Evolutionary conservation across 1,139 yeast genomes (phyloP).

Genomic region (Saccharomyces hybrid): DNA sequence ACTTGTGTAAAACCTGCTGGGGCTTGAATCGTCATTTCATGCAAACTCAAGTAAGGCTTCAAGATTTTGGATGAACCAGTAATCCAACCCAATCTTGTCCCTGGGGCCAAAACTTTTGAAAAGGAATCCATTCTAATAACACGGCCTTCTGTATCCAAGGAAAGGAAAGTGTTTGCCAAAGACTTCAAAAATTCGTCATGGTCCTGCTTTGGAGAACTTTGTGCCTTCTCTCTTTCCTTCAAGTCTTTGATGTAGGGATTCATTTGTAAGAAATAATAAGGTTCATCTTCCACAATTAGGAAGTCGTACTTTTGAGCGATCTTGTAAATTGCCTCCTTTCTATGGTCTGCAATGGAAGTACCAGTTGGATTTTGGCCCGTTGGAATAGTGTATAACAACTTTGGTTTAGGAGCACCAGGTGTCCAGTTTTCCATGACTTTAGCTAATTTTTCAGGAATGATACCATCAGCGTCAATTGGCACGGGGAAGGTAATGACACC

Average conservation of each 20-base stretch:
- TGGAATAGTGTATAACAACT: constrained; percentile 74
- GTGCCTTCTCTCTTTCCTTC: constrained; percentile 30
- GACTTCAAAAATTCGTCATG: constrained; percentile 57
- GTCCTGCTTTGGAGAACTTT: constrained; percentile 29
- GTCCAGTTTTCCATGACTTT: constrained; percentile 64
- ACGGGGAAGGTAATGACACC: constrained; percentile 67
- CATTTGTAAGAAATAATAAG: constrained; percentile 90
- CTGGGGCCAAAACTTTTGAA: constrained; percentile 92
- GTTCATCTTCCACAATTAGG: constrained; percentile 85
- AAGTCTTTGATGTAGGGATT: constrained; percentile 43
- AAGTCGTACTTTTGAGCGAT: constrained; percentile 79
- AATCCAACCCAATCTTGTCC: constrained; percentile 86
- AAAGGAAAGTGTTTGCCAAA: constrained; percentile 71
- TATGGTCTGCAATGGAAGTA: constrained; percentile 59
- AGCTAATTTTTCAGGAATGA: constrained; percentile 67
- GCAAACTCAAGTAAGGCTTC: constrained; percentile 63
- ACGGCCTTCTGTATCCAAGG: constrained; percentile 81
- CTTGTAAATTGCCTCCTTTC: constrained; percentile 64
- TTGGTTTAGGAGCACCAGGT: constrained; percentile 59
- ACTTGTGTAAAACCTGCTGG: constrained; percentile 81
- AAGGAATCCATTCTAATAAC: constrained; percentile 85
- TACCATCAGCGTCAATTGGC: constrained; percentile 71
- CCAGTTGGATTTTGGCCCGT: constrained; percentile 98
- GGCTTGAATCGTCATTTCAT: constrained; percentile 79
- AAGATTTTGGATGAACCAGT: constrained; percentile 62